Conservation (phyloP, 2,329 filamentous ascomycete genomes). For the Didymella pinodella region DNA sequence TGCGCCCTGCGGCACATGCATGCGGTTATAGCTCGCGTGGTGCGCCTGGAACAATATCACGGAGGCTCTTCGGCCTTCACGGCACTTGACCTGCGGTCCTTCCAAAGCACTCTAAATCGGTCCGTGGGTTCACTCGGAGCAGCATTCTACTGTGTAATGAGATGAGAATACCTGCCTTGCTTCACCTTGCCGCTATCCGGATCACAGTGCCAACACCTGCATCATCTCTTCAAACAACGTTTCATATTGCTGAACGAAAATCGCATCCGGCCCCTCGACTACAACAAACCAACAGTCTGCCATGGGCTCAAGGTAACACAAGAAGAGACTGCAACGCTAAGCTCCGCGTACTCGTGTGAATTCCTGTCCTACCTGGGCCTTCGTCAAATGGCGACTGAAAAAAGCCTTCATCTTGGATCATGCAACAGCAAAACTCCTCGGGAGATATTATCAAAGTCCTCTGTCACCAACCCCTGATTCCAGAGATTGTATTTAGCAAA, state of each 20-base stretch:
- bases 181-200: neutral
- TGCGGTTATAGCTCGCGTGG: conserved; percentile 6
- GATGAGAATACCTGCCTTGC: neutral
- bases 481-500: neutral
- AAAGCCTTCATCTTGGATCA: neutral
- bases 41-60: neutral
- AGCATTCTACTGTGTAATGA: neutral
- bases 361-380: neutral
- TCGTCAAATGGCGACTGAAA: neutral
- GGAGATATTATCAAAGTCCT: neutral
- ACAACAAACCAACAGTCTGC: neutral
- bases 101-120: neutral
- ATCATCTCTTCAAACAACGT: neutral
- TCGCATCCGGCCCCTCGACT: neutral
- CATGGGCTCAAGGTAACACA: neutral
- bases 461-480: neutral
- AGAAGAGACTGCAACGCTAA: neutral
- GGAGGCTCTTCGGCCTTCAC: neutral
- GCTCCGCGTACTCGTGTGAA: neutral
- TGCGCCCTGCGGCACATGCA: conserved; percentile 9
- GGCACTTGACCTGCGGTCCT: neutral
- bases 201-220: neutral
- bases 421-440: neutral
- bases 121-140: neutral
- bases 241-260: neutral